Base-by-base conservation (phyloP, 2,329 filamentous ascomycete genomes). In the Botryotinia calthae region DNA sequence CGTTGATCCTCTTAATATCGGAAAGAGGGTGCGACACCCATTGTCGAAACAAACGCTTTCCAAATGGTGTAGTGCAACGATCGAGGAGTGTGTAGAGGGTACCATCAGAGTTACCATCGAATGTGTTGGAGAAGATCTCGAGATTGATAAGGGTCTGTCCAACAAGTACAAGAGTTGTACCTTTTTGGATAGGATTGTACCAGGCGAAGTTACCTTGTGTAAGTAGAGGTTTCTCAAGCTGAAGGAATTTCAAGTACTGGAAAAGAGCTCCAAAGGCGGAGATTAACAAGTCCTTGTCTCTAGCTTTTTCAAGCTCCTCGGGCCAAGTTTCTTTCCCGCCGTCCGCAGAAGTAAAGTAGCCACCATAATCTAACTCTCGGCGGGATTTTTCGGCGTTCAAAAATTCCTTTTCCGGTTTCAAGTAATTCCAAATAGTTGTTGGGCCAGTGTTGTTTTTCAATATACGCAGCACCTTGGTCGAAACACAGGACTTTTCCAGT, bases 11-110 rank as follows among this genome's bases (percentile, higher is more conserved):
- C 54, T 86, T 84, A 9, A 93, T 90, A 82, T 97, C 92, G 81
- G 94, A 94, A 22, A 99, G 86, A 3, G 96, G 96, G 82, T 99
- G 96, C 79, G 95, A 98, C 4, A 99, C 92, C 96, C 96, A 99
- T 81, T 97, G 94, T 71, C 95, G 92, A 82, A 99, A 94, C 81
- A 97, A 89, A 18, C 96, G 92, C 83, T 99, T 99, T 73, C 96
- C 96, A 80, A 99, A 99, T 0, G 96, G 95, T 5, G 96, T 98
- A 75, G 98, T 91, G 80, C 96, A 99, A 69, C 94, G 90, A 81
- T 99, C 98, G 70, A 99, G 87, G 76, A 99, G 89, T 69, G 88
- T 88, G 82, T 98, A 99, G 1, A 99, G 84, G 0, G 96, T 98
- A 10, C 96, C 96, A 56, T 97, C 92, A 0, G 86, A 81, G 22